Conservation (phyloP, 1,284 basidiomycete species). For the Ceratobasidium sp. region DNA sequence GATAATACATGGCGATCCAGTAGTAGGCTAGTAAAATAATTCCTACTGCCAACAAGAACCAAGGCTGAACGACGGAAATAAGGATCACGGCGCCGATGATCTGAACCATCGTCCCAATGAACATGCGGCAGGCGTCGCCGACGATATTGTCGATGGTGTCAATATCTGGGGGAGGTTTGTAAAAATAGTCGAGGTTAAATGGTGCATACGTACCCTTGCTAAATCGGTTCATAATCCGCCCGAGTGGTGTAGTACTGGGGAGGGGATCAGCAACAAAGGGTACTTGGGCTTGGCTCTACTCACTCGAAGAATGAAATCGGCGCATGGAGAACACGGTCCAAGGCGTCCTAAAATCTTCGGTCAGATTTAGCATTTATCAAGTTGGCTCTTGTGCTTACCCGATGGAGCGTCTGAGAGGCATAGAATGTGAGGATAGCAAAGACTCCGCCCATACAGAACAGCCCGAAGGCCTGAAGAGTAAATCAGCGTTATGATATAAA, state of each 20-base stretch:
- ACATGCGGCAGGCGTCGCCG: constrained; percentile 76
- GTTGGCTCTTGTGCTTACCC: constrained; percentile 43
- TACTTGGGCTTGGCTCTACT: constrained; percentile 51
- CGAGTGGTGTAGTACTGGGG: constrained; percentile 61
- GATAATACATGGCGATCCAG: constrained; percentile 81
- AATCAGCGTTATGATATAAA: neutral
- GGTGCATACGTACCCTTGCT: constrained; percentile 59
- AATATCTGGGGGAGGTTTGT: constrained; percentile 59
- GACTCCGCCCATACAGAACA: constrained; percentile 56
- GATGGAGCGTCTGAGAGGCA: constrained; percentile 62
- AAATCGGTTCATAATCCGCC: constrained; percentile 89
- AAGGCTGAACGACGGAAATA: constrained; percentile 56
- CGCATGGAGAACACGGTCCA: constrained; percentile 64
- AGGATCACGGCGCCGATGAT: constrained; percentile 76
- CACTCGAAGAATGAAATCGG: constrained; percentile 91
- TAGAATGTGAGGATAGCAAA: constrained; percentile 61
- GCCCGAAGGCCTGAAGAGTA: constrained; percentile 50
- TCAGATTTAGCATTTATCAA: neutral
- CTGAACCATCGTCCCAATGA: constrained; percentile 65
- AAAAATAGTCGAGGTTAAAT: neutral
- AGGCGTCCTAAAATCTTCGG: constrained; percentile 54
- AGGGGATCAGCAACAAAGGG: neutral
- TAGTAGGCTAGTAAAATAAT: constrained; percentile 57
- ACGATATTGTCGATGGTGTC: constrained; percentile 59
- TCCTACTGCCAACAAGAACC: constrained; percentile 29